Evolutionary conservation across 768 basidiomycete genomes (phyloP).

Genomic region (Tubosaeta brunneosetosa): DNA sequence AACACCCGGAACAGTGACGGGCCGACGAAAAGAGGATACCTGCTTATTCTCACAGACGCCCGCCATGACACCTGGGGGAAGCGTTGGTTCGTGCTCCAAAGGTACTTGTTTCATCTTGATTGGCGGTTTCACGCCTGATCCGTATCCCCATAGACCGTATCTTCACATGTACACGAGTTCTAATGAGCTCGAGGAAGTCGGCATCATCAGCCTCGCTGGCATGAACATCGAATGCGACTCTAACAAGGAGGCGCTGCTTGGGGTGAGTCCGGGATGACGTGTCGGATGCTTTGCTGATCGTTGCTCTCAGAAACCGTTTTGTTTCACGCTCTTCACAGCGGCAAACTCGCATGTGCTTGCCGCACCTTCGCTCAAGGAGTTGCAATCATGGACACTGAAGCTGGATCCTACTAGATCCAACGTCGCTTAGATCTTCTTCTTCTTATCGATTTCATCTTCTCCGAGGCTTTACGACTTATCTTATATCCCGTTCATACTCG

Average conservation of each 20-base stretch:
- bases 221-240: conserved; percentile 84
- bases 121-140: not conserved
- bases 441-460: not conserved
- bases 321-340: conserved; percentile 87
- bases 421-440: conserved; percentile 32
- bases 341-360: conserved; percentile 90
- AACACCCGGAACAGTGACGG: conserved; percentile 51
- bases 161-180: conserved; percentile 83
- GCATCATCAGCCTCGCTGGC: conserved; percentile 75
- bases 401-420: conserved; percentile 75
- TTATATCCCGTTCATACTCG: conserved; percentile 21
- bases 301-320: conserved; percentile 63
- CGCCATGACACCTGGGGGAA: conserved; percentile 76
- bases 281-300: conserved; percentile 1
- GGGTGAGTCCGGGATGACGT: conserved; percentile 47
- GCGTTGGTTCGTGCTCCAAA: conserved; percentile 81
- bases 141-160: conserved; percentile 63
- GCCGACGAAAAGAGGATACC: conserved; percentile 78
- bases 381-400: conserved; percentile 79
- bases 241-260: conserved; percentile 82
- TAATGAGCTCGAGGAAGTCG: conserved; percentile 78
- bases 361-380: conserved; percentile 76
- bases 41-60: conserved; percentile 79
- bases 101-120: conserved; percentile 41
- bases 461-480: conserved; percentile 12